phyloP scores from a whole-genome alignment of 2,329 filamentous ascomycete species.

The Fusarium clavum region DNA sequence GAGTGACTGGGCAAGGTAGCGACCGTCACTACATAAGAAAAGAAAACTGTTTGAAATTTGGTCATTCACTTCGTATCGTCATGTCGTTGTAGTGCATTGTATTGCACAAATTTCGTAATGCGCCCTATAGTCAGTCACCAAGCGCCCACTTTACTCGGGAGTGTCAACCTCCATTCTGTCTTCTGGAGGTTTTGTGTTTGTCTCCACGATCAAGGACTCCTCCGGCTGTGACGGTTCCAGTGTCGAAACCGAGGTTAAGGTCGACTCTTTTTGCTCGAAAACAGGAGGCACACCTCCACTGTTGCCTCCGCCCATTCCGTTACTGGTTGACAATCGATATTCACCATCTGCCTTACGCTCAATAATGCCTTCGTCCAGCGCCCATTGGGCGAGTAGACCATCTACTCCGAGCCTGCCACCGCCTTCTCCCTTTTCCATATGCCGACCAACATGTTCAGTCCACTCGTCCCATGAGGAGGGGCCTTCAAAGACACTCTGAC shows the following conservation, averaged over 20 bases:
- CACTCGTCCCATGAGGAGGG: slow-evolving; percentile 85
- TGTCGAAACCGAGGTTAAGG: slow-evolving; percentile 31
- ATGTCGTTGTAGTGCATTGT: slow-evolving; percentile 34
- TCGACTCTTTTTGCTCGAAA: slow-evolving; percentile 46
- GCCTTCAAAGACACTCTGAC: slow-evolving; percentile 76
- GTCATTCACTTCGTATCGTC: slow-evolving; percentile 48
- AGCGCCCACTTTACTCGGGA: slow-evolving; percentile 28
- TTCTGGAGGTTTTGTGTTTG: slow-evolving; percentile 42
- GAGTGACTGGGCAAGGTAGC: slow-evolving; percentile 40
- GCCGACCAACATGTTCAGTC: slow-evolving; percentile 91
- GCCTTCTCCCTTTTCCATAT: slow-evolving; percentile 82
- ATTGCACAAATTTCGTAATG: slow-evolving; percentile 37
- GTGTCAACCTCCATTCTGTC: slow-evolving; percentile 48
- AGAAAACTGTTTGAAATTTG: slow-evolving; percentile 37
- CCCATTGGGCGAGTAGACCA: slow-evolving; percentile 68
- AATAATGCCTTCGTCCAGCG: slow-evolving; percentile 72
- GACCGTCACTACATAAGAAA: slow-evolving; percentile 39
- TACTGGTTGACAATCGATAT: slow-evolving; percentile 60
- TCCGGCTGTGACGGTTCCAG: slow-evolving; percentile 41
- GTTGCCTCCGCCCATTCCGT: slow-evolving; percentile 41
- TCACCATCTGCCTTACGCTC: slow-evolving; percentile 66
- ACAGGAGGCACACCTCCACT: slow-evolving; percentile 29
- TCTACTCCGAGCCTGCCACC: slow-evolving; percentile 68
- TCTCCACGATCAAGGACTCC: slow-evolving; percentile 42
- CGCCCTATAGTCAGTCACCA: slow-evolving; percentile 28